Base-by-base conservation (phyloP, 106 monocot genomes). In the Dioscorea dumetorum region DNA sequence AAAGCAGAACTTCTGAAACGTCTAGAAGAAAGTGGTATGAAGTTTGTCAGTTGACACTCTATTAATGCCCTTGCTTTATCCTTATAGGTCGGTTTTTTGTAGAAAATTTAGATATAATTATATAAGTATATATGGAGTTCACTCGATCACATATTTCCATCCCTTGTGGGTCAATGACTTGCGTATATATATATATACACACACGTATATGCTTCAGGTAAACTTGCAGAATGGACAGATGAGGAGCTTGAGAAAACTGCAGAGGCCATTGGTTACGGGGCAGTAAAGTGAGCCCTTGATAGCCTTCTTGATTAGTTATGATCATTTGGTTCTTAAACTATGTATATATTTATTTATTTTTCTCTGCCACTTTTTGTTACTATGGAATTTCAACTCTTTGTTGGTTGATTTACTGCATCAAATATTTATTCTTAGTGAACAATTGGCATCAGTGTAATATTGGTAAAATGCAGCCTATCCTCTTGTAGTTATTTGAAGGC, bases 251-350 rank as follows among this genome's bases (percentile, higher is more conserved):
- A 84, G 15, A 69, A 76, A 66, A 97, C 91, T 67, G 88, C 91
- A 58, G 86, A 86, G 74, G 88, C 88, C 70, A 80, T 97, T 78
- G 95, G 95, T 31, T 97, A 97, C 89, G 91, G 91, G 59, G 95
- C 95, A 64, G 84, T 97, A 49, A 97, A 97, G 95, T 97, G 79
- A 84, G 83, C 23, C 28, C 21, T 72, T 17, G 41, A 41, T 41
- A 6, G 41, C 41, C 10, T 41, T 41, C 10, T 41, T 41, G 10
- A 41, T 3, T 41, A 8, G 41, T 41, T 41, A 41, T 6, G 6
- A 41, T 41, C 5, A 41, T 41, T 28, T 41, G 41, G 41, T 41
- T 5, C 41, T 3, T 10, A 41, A 41, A 28, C 28, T 58, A 19
- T 35, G n/a, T 8, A 54, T 2, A n/a, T 31, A 9, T 19, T 21